Base-by-base conservation (phyloP, 257 asterid species). In the Nicotiana noctiflora region DNA sequence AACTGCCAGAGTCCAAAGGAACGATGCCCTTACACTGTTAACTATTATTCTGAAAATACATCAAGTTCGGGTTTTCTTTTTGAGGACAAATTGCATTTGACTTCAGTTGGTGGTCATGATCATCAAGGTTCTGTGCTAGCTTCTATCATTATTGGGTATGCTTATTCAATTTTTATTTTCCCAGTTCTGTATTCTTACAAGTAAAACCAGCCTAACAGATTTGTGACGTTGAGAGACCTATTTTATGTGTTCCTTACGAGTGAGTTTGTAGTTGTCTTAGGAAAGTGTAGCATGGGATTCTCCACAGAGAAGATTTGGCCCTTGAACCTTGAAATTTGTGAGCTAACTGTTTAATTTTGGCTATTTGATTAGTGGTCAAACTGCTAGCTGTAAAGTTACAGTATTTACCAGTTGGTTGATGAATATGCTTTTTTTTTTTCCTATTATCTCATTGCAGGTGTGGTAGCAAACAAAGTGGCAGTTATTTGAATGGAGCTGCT, bases 391-490 rank as follows among this genome's bases (percentile, higher is more conserved):
- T 29, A 32, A 79, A 46, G 78, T 72, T 72, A 46, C 23, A 46
- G 40, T 46, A 44, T 72, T 46, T 72, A 46, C 78, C 78, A 14
- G 78, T 72, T 72, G 78, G 40, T 23, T 46, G 77, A 44, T 27
- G 77, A 63, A 79, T 31, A 18, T 29, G 52, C 29, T 64, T 49
- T 79, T 11, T n/a, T n/a, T 15, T 49, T 79, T 79, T 44, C 51
- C 61, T 46, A 79, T 17, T 63, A 29, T 40, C 46, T 49, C 27
- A 76, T 83, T 84, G 83, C 89, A 93, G 98, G 61, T 93, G 98
- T 83, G 98, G 98, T 67, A 90, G 92, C 89, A 89, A 85, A 86
- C 98, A 93, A 85, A 92, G 89, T 62, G 98, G 98, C 55, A 53
- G 15, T 18, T 93, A 93, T 86, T 82, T 93, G 88, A 84, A 86